These are phyloP conservation scores for Gyrodon lividus DNA, from an alignment of 768 basidiomycete genomes.

Conservation along the genomic window DNA sequence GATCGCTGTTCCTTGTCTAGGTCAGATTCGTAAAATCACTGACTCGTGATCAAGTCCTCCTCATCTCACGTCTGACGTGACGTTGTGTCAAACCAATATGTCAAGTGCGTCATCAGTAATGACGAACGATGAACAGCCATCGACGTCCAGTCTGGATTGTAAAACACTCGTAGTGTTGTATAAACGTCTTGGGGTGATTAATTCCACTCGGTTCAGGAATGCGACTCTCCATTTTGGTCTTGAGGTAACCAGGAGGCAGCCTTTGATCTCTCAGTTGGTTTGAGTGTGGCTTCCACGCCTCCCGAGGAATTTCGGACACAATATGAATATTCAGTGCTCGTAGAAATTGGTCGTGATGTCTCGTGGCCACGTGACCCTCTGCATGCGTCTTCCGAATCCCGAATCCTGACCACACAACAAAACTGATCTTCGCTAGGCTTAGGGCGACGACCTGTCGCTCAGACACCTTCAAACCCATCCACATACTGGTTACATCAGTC, in stretches of 20 bases:
- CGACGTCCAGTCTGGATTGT: neutral
- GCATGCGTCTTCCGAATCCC: conserved; percentile 9
- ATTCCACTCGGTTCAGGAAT: too few species aligned
- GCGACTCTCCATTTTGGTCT: too few species aligned
- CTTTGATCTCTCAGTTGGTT: too few species aligned
- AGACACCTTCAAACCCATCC: conserved; percentile 3
- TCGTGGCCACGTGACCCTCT: neutral
- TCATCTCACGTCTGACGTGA: neutral
- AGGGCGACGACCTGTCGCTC: neutral
- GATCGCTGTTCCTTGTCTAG: neutral
- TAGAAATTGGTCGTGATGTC: too few species aligned
- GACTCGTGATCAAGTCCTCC: neutral
- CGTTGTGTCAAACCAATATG: neutral
- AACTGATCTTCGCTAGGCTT: neutral
- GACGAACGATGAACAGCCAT: neutral
- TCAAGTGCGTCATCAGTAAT: too few species aligned
- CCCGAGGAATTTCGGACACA: too few species aligned
- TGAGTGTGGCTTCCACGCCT: too few species aligned
- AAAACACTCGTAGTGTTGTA: too few species aligned
- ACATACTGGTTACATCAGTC: conserved; percentile 14
- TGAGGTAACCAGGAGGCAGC: too few species aligned
- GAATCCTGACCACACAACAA: too few species aligned
- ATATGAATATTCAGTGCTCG: too few species aligned
- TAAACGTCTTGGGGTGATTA: too few species aligned
- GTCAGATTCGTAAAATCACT: neutral